A percentile compares a stretch with the other conserved stretches of the same genome.
Conservation (phyloP, 352 stramenopile species). For the Phytophthora meadii region DNA sequence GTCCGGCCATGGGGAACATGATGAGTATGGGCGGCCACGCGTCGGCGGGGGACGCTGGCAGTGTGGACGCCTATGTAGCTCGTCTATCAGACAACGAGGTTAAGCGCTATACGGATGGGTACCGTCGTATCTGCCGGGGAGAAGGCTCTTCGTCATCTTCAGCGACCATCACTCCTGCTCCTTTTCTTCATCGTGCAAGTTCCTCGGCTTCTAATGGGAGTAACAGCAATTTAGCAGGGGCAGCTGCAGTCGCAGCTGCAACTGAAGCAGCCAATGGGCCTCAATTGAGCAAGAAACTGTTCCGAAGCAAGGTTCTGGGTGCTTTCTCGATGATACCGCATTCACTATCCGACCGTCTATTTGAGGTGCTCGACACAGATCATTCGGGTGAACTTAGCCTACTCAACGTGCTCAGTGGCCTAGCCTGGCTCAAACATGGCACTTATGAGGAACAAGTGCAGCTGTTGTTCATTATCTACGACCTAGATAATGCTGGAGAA, state of each 20-base stretch:
- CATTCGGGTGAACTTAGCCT: constrained; percentile 68
- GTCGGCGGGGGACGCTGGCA: constrained; percentile 14
- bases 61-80: constrained; percentile 55
- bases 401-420: constrained; percentile 66
- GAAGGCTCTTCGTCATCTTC: constrained; percentile 32
- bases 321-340: constrained; percentile 83
- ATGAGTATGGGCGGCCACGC: constrained; percentile 52
- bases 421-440: constrained; percentile 81
- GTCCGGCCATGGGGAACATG: constrained; percentile 68
- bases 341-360: constrained; percentile 84
- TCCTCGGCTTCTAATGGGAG: constrained; percentile 27
- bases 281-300: constrained; percentile 73
- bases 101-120: constrained; percentile 77
- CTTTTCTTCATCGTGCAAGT: constrained; percentile 20
- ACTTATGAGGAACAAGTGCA: constrained; percentile 77
- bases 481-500: constrained; percentile 67
- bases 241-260: not conserved
- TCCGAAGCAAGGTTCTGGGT: constrained; percentile 81
- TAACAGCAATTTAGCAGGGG: constrained; percentile 21
- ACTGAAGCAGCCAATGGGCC: constrained; percentile 11
- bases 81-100: constrained; percentile 65
- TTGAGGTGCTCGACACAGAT: constrained; percentile 84
- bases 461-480: constrained; percentile 87
- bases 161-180: constrained; percentile 6
- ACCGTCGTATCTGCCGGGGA: constrained; percentile 71